These are phyloP conservation scores for Aspergillus sp. DNA, from an alignment of 2,329 filamentous ascomycete genomes.

Conservation along the genomic window DNA sequence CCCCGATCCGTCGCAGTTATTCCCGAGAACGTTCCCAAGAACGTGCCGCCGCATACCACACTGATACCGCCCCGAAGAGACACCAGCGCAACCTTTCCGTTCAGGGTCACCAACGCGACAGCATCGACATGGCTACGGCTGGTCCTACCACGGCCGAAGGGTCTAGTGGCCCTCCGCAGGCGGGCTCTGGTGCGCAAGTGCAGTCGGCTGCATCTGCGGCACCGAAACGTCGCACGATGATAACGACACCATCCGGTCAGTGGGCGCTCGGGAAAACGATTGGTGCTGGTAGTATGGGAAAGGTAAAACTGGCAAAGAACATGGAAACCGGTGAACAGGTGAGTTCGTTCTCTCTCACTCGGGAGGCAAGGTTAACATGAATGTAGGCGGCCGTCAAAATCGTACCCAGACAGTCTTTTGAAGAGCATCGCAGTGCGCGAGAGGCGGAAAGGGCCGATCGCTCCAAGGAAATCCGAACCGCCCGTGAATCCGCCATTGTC, in stretches of 20 bases:
- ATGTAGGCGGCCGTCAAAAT: slow-evolving; percentile 90
- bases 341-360: slow-evolving; percentile 24
- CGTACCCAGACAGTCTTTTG: slow-evolving; percentile 80
- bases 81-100: slow-evolving; percentile 35
- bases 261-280: slow-evolving; percentile 97
- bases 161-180: slow-evolving; percentile 46
- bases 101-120: slow-evolving; percentile 36
- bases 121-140: slow-evolving; percentile 41
- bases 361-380: slow-evolving; percentile 3
- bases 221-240: slow-evolving; percentile 63
- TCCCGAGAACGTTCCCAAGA: slow-evolving; percentile 54
- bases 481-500: slow-evolving; percentile 91
- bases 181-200: slow-evolving; percentile 28
- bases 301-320: slow-evolving; percentile 92
- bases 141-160: slow-evolving; percentile 49
- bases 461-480: slow-evolving; percentile 92
- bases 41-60: slow-evolving; percentile 37
- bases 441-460: slow-evolving; percentile 87
- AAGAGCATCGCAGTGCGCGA: slow-evolving; percentile 66
- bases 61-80: slow-evolving; percentile 48
- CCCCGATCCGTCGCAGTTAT: slow-evolving; percentile 54
- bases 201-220: slow-evolving; percentile 32
- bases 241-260: slow-evolving; percentile 82
- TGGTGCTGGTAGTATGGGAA: slow-evolving; percentile 96
- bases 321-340: slow-evolving; percentile 87